Conservation (phyloP, 2,329 filamentous ascomycete species). For the Penicillium sp. region DNA sequence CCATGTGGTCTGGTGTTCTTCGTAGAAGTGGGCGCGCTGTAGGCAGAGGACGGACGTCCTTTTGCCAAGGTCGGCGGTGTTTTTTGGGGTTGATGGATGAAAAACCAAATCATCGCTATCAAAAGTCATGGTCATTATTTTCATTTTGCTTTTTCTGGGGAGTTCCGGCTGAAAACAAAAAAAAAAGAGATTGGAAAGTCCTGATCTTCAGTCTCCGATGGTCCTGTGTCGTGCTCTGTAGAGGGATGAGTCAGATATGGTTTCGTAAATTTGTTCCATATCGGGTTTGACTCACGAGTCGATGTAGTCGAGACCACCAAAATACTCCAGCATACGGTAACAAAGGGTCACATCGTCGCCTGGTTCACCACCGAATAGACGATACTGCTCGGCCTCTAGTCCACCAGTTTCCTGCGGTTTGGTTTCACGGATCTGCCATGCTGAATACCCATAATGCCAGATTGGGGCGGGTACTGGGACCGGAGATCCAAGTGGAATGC, state of each 20-base stretch:
- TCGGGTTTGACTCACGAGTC: constrained; percentile 36
- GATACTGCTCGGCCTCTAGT: constrained; percentile 44
- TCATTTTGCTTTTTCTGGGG: constrained; percentile 2
- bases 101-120: constrained; percentile 20
- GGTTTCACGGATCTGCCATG: constrained; percentile 41
- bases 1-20: constrained; percentile 32
- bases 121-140: constrained; percentile 10
- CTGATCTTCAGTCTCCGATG: constrained; percentile 30
- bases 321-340: constrained; percentile 52
- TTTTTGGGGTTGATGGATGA: constrained; percentile 16
- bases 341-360: constrained; percentile 47
- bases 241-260: constrained; percentile 21
- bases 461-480: constrained; percentile 34
- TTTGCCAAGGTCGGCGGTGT: constrained; percentile 11
- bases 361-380: constrained; percentile 47
- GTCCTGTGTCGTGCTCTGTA: constrained; percentile 20
- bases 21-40: constrained; percentile 16
- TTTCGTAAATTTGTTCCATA: constrained; percentile 2
- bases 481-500: constrained; percentile 25
- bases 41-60: constrained; percentile 10
- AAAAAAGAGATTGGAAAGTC: background rate
- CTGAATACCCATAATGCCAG: constrained; percentile 44
- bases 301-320: constrained; percentile 51
- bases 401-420: constrained; percentile 29
- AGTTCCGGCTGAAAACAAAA: constrained; percentile 9